Evolutionary conservation across 2,329 filamentous ascomycete species (phyloP), one percentile per base, ranked within the genome.

Genomic region (Colletotrichum liaoningense): DNA sequence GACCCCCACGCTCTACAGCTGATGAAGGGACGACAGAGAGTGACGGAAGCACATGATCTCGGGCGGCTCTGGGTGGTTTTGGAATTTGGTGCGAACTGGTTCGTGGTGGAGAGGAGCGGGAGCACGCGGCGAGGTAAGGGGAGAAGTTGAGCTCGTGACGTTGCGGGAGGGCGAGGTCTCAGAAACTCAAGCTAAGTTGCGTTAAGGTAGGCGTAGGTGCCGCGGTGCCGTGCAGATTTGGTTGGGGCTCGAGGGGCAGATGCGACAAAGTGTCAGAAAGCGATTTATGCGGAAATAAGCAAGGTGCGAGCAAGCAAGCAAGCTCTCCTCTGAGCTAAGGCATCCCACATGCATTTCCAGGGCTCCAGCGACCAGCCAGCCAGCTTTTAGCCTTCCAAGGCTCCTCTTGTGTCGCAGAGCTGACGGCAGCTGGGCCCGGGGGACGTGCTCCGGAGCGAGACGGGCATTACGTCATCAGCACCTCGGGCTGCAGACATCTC

Each of bases 31-130:
- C 28, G 52, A 19, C 33, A 52, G 54, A 63, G n/a, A 49, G 38
- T 74, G 69, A 68, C 28, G 46, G 58, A 72, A 55, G 58, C 72
- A 74, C 72, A 74, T 74, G 72, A 60, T 74, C 57, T 68, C 28
- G 72, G 42, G 54, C 49, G 69, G 38, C 30, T 73, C 38, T 59
- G 38, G 52, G 55, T 65, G 24, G 57, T 54, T 35, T 55, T 42
- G 42, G 19, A 59, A 58, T 19, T 30, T 28, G 33, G 26, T n/a
- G 57, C 26, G 22, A 35, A 28, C 38, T 28, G 33, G 42, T 38
- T 72, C 24, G 52, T 58, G n/a, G 62, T 55, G 57, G 42, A 33
- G 60, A 12, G 46, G 30, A 68, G 57, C 52, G 54, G 56, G 67
- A 72, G 72, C 68, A 74, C 72, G 72, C 63, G 72, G 69, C 33